These are phyloP conservation scores for Purshia tridentata DNA, from an alignment of 306 rosid species.

Conservation along the genomic window DNA sequence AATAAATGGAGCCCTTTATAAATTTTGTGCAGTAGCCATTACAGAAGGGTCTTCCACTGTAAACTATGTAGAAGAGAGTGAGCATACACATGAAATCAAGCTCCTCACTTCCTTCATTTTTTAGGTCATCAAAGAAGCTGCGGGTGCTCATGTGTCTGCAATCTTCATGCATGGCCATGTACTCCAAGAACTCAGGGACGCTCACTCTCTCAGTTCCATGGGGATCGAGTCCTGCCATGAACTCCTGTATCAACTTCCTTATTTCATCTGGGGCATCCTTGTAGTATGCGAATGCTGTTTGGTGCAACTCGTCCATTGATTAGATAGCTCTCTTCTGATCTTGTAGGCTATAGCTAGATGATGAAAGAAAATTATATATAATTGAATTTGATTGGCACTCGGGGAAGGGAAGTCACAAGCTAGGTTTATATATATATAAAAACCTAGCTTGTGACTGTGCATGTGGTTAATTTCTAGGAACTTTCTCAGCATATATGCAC, in stretches of 20 bases:
- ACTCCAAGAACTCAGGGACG: constrained; percentile 10
- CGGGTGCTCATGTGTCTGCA: not conserved
- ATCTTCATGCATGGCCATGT: constrained; percentile 17
- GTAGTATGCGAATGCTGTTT: constrained; percentile 10
- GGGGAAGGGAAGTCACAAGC: too few relatives aligned
- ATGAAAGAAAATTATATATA: too few relatives aligned
- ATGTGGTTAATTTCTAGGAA: too few relatives aligned
- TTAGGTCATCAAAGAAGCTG: constrained; percentile 18
- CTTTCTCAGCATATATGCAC: too few relatives aligned
- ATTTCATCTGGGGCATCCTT: not conserved
- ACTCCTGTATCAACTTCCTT: not conserved
- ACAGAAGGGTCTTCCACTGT: constrained; percentile 22
- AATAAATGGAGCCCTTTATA: constrained; percentile 2
- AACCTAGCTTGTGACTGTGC: too few relatives aligned
- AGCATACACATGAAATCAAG: not conserved
- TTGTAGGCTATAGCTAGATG: too few relatives aligned
- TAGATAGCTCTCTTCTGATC: too few relatives aligned
- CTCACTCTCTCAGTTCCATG: not conserved
- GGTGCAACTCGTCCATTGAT: constrained; percentile 24
- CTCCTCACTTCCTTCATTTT: constrained; percentile 1
- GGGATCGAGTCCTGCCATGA: not conserved
- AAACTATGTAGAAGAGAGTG: constrained; percentile 18
- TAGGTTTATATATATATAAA: too few relatives aligned
- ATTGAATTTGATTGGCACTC: too few relatives aligned
- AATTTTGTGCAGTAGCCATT: constrained; percentile 2